phyloP scores from a whole-genome alignment of 176 grass and related monocot species.

The Ampelocalamus luodianensis region DNA sequence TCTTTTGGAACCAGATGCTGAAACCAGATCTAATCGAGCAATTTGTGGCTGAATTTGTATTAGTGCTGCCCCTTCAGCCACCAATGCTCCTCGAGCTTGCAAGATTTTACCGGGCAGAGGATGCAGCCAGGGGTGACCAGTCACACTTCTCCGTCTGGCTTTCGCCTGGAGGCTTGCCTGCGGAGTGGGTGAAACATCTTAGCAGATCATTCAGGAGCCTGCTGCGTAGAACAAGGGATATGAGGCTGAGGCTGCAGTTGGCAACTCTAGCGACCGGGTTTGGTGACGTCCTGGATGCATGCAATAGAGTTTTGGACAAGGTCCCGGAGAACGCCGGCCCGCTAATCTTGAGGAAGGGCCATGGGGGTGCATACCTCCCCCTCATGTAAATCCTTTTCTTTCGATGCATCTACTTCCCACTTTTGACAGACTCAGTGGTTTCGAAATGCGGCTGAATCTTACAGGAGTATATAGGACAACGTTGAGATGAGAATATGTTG shows the following conservation, averaged over 20 bases:
- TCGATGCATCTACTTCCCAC: constrained; percentile 21
- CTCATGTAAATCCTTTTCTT: constrained; percentile 63
- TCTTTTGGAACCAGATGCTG: constrained; percentile 88
- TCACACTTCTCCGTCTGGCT: constrained; percentile 93
- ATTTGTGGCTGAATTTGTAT: constrained; percentile 86
- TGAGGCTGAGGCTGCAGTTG: constrained; percentile 84
- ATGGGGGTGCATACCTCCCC: constrained; percentile 91
- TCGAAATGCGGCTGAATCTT: neutral
- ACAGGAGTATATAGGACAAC: neutral
- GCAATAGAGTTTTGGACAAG: constrained; percentile 80
- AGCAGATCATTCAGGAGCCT: constrained; percentile 86
- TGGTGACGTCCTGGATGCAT: constrained; percentile 63
- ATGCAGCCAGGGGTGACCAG: constrained; percentile 92
- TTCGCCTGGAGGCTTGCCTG: constrained; percentile 86
- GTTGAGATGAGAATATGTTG: neutral
- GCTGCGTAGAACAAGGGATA: constrained; percentile 75
- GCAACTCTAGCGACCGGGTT: constrained; percentile 80
- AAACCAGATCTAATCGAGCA: constrained; percentile 89
- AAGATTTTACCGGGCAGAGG: constrained; percentile 85
- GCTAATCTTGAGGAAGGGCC: constrained; percentile 80
- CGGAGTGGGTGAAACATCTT: constrained; percentile 92
- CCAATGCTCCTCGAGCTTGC: constrained; percentile 82
- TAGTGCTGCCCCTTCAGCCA: constrained; percentile 81
- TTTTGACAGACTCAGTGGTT: neutral
- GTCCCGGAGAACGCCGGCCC: constrained; percentile 89